A percentile compares a stretch with the other conserved stretches of the same genome.
Conservation (phyloP, 306 rosid genomes). For the Casuarina glauca region DNA sequence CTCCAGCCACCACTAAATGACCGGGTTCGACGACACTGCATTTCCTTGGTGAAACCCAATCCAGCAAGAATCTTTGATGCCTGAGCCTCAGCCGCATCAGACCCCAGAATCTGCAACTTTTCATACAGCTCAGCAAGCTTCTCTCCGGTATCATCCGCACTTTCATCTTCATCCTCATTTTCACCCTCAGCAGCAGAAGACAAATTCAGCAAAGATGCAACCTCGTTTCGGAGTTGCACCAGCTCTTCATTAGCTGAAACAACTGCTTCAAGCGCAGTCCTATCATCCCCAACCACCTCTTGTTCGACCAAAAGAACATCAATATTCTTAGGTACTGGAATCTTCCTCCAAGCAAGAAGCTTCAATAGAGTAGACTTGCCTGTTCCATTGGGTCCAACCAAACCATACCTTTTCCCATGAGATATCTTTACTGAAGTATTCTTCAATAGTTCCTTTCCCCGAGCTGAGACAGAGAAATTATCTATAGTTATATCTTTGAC, state of each 20-base stretch:
- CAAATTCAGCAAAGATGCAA: conserved; percentile 49
- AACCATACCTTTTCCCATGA: conserved; percentile 67
- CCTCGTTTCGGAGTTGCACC: conserved; percentile 60
- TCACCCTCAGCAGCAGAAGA: conserved; percentile 36
- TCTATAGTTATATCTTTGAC: conserved; percentile 58
- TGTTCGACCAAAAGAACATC: conserved; percentile 84
- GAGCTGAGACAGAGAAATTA: conserved; percentile 54
- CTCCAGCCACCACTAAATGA: conserved; percentile 84
- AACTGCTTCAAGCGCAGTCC: conserved; percentile 64
- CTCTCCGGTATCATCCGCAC: conserved; percentile 57
- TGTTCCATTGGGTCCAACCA: conserved; percentile 73
- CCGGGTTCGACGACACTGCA: conserved; percentile 67
- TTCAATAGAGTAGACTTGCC: conserved; percentile 77
- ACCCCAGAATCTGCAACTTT: conserved; percentile 56
- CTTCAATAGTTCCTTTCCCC: conserved; percentile 57
- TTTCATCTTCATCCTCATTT: conserved; percentile 30
- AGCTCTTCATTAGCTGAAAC: conserved; percentile 79
- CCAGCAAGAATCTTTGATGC: conserved; percentile 85
- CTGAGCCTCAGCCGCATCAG: conserved; percentile 76
- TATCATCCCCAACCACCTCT: conserved; percentile 76
- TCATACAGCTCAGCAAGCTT: conserved; percentile 70
- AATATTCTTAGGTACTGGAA: conserved; percentile 76
- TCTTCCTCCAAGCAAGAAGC: conserved; percentile 91
- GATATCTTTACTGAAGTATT: conserved; percentile 57
- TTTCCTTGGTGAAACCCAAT: conserved; percentile 72